Percentiles rank a stretch among this genome's conserved stretches.
Conservation (phyloP, 345 rosid genomes). For the Pistacia vera region DNA sequence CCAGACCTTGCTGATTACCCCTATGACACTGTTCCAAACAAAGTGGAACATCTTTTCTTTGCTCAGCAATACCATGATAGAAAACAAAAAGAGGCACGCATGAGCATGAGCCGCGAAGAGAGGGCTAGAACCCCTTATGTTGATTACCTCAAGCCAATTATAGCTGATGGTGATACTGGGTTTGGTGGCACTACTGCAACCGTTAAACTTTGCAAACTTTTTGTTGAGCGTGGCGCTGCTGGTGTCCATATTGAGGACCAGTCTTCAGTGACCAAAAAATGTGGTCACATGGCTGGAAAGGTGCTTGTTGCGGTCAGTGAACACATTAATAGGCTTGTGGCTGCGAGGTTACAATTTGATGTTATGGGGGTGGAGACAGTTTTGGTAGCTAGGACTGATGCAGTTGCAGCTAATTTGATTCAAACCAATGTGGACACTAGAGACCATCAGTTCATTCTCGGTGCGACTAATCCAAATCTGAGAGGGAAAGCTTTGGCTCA, state of each 20-base stretch:
- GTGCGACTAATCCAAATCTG: slow-evolving; percentile 79
- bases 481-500: slow-evolving; percentile 66
- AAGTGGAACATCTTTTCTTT: slow-evolving; percentile 90
- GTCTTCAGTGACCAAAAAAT: slow-evolving; percentile 91
- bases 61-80: slow-evolving; percentile 97
- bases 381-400: slow-evolving; percentile 92
- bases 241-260: slow-evolving; percentile 97
- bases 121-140: slow-evolving; percentile 77
- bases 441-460: slow-evolving; percentile 94
- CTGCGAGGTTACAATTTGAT: slow-evolving; percentile 93
- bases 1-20: slow-evolving; percentile 99
- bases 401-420: slow-evolving; percentile 80
- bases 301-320: slow-evolving; percentile 92
- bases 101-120: slow-evolving; percentile 87
- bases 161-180: slow-evolving; percentile 96
- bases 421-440: slow-evolving; percentile 81
- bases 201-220: slow-evolving; percentile 94
- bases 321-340: slow-evolving; percentile 89
- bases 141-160: slow-evolving; percentile 95
- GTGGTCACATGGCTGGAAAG: slow-evolving; percentile 98
- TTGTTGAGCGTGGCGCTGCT: slow-evolving; percentile 93
- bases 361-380: slow-evolving; percentile 95
- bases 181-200: slow-evolving; percentile 96
- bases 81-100: slow-evolving; percentile 88
- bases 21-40: slow-evolving; percentile 92